Conservation (phyloP, 768 basidiomycete species). For the Termitomyces sp. region DNA sequence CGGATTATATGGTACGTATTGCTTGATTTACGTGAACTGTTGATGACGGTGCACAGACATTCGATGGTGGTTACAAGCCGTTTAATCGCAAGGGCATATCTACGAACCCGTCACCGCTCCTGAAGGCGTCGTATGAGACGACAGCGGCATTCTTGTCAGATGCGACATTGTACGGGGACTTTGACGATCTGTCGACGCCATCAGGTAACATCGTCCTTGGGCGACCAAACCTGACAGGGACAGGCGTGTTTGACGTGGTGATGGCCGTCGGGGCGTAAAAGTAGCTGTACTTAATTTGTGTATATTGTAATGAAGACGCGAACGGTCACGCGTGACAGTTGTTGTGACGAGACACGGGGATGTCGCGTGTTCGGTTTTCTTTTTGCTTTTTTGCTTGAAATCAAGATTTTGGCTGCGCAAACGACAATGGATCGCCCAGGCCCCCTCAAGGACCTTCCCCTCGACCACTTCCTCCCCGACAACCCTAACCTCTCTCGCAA, state of each 20-base stretch:
- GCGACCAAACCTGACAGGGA: slow-evolving; percentile 84
- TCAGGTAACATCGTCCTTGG: slow-evolving; percentile 92
- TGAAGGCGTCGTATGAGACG: slow-evolving; percentile 98
- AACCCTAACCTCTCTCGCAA: slow-evolving; percentile 37
- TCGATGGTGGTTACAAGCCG: slow-evolving; percentile 95
- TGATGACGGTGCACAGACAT: slow-evolving; percentile 58
- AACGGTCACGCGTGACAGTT: slow-evolving; percentile 17
- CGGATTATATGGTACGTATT: slow-evolving; percentile 94
- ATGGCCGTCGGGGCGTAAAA: slow-evolving; percentile 36
- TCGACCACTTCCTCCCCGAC: slow-evolving; percentile 46
- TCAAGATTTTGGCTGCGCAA: slow-evolving; percentile 5
- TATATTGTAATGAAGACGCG: slow-evolving; percentile 15
- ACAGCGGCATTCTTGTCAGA: slow-evolving; percentile 92
- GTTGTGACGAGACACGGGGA: slow-evolving; percentile 3
- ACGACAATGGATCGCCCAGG: slow-evolving; percentile 34
- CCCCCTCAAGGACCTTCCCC: slow-evolving; percentile 59
- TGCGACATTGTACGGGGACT: slow-evolving; percentile 92
- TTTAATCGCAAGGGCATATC: slow-evolving; percentile 97
- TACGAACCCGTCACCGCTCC: slow-evolving; percentile 87
- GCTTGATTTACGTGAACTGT: not conserved
- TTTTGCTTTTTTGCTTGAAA: not conserved
- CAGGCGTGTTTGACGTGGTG: slow-evolving; percentile 88
- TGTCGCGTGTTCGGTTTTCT: slow-evolving; percentile 6
- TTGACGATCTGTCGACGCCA: slow-evolving; percentile 86
- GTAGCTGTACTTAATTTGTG: slow-evolving; percentile 3